Evolutionary conservation across 75 land plant genomes (phyloP), one percentile per base, ranked within the genome.

Genomic region (Picea sitchensis): DNA sequence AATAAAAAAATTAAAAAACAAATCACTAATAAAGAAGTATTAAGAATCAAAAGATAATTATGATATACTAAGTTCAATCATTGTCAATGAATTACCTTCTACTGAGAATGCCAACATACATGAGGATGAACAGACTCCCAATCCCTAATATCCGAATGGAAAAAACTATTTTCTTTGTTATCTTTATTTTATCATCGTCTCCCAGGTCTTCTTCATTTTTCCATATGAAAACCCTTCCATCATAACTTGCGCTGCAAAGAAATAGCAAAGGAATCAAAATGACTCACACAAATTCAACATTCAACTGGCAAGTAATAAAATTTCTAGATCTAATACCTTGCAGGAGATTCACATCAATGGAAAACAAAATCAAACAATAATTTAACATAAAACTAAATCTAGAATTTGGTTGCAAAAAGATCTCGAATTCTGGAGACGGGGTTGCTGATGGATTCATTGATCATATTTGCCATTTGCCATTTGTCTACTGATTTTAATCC

Each of bases 341-440:
- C 99, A 94, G 78, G 73, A 94, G 91, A 79, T 95, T 94, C 60
- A 92, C 94, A 82, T 94, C 92, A 62, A 91, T 92, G 41, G 94
- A 84, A 81, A 92, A 91, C 76, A 96, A 94, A 76, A 86, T 91
- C 94, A 93, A n/a, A n/a, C n/a, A n/a, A n/a, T n/a, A n/a, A n/a
- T n/a, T n/a, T n/a, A n/a, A n/a, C n/a, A n/a, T n/a, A n/a, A n/a
- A n/a, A n/a, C n/a, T n/a, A n/a, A n/a, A n/a, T n/a, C n/a, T n/a
- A n/a, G n/a, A n/a, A n/a, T n/a, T n/a, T n/a, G n/a, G n/a, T n/a
- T n/a, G n/a, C n/a, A n/a, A n/a, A n/a, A n/a, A n/a, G n/a, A n/a
- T n/a, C n/a, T n/a, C n/a, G n/a, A n/a, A n/a, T n/a, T n/a, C n/a
- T n/a, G n/a, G n/a, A n/a, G n/a, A n/a, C n/a, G n/a, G n/a, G n/a